Evolutionary conservation across 129 eudicot species (phyloP), one percentile per base, ranked within the genome.

Genomic region (Helianthus tuberosus): DNA sequence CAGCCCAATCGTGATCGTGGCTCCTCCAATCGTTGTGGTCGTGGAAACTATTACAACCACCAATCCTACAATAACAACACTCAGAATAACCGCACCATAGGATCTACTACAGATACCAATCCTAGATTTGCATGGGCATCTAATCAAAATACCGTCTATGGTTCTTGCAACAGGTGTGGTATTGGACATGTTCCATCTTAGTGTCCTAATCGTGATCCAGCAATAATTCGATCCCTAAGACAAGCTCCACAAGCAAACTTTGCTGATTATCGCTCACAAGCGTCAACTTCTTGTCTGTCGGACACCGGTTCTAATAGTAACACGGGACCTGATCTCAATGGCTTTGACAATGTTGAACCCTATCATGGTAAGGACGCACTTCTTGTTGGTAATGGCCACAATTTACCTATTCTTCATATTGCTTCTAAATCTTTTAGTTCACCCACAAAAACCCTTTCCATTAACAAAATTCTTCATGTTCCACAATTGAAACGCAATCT

Each of bases 91-190:
- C 66, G 16, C 2, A 60, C 11, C 66, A 23, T 41, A 27, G 17
- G 11, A 8, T 27, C 66, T 5, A 0, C 43, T 25, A 25, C 66
- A 60, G 15, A 17, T 23, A 60, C 10, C 23, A 25, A 11, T 32
- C 8, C 27, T 17, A 60, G 43, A 60, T 60, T 60, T 60, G 66
- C 66, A 27, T 60, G 39, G 66, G 66, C 66, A 60, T 60, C 41
- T 35, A 29, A 60, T 29, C 66, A 60, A 6, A 29, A 29, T 60
- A 53, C 25, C 4, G 25, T 53, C 59, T 53, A 53, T 53, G 29
- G 60, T 15, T 53, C 60, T 16, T 53, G 29, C 29, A 15, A 53
- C 59, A 53, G 9, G 25, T 53, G 25, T 15, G 8, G 66, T 5
- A 5, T 13, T 16, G 13, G 13, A 5, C 64, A 12, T 23, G 38